phyloP scores from a whole-genome alignment of 2,329 filamentous ascomycete species.

The Paecilomyces niveus region DNA sequence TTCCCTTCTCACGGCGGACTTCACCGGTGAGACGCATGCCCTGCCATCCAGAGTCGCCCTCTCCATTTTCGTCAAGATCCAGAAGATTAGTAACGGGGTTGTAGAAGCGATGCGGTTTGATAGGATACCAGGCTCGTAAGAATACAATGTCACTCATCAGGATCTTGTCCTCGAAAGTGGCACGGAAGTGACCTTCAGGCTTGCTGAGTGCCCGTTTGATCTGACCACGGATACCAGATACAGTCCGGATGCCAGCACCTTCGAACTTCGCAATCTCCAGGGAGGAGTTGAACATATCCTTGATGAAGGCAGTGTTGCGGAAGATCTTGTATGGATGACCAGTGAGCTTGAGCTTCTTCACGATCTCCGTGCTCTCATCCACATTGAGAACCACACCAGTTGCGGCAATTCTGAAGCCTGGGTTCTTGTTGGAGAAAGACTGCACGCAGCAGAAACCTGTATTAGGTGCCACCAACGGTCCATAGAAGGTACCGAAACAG shows the following conservation, averaged over 20 bases:
- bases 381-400: slow-evolving; percentile 91
- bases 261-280: slow-evolving; percentile 98
- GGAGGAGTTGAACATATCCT: slow-evolving; percentile 91
- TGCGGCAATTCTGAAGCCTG: slow-evolving; percentile 89
- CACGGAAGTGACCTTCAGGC: slow-evolving; percentile 91
- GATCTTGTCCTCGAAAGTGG: slow-evolving; percentile 98
- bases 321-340: slow-evolving; percentile 95
- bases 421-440: slow-evolving; percentile 73
- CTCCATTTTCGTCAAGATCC: slow-evolving; percentile 41
- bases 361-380: slow-evolving; percentile 92
- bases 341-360: slow-evolving; percentile 98
- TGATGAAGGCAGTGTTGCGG: slow-evolving; percentile 98
- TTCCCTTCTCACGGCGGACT: slow-evolving; percentile 67
- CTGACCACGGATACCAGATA: slow-evolving; percentile 89
- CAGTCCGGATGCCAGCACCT: slow-evolving; percentile 89
- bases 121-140: slow-evolving; percentile 90
- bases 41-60: slow-evolving; percentile 55
- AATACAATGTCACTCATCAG: slow-evolving; percentile 96
- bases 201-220: slow-evolving; percentile 94
- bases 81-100: slow-evolving; percentile 92
- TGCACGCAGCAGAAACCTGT: slow-evolving; percentile 94
- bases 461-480: slow-evolving; percentile 88
- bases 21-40: slow-evolving; percentile 92
- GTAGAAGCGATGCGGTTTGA: slow-evolving; percentile 93
- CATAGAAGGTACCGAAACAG: slow-evolving; percentile 93